Evolutionary conservation across 2,329 filamentous ascomycete genomes (phyloP), one percentile per base, ranked within the genome.

Genomic region (Exutisphaerella laricina): DNA sequence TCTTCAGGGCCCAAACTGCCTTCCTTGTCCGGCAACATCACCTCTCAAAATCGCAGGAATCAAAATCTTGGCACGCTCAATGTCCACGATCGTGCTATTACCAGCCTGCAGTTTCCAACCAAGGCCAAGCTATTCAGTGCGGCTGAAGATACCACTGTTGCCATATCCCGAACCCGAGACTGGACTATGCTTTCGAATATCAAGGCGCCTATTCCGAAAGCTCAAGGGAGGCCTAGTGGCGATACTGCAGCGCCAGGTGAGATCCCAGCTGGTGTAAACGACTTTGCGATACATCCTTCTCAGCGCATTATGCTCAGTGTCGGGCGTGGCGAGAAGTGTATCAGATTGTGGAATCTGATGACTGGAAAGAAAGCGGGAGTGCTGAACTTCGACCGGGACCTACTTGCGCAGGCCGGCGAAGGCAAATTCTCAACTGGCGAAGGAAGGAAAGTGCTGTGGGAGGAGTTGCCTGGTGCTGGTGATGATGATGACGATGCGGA

Each of bases 271-370:
- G 92, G 92, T 13, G 80, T 97, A 54, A 97, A 95, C 63, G 86
- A 89, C 63, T 94, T 98, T 64, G 88, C 90, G 2, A 84, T 98
- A 18, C 92, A 98, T 63, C 90, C 92, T 0, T 94, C 86, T 64
- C 87, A 94, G 77, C 97, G 96, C 69, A 72, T 98, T 38, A 95
- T 97, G 86, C 80, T 98, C 47, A 94, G 80, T 56, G 88, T 97
- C 6, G 84, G 87, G 54, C 87, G 84, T 58, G 88, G 88, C 52
- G 92, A 98, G 70, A 82, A 80, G 52, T 88, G 83, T 59, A 94
- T 98, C 85, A 74, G 92, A 51, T 66, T 97, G 52, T 98, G 92
- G 92, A 97, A 98, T 60, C 66, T 98, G 51, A 88, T 97, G 53
- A 97, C 90, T 2, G 92, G 89, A 12, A 94, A 90, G 70, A 96